These are phyloP conservation scores for Botryotinia convoluta DNA, from an alignment of 2,329 filamentous ascomycete species.

Conservation along the genomic window DNA sequence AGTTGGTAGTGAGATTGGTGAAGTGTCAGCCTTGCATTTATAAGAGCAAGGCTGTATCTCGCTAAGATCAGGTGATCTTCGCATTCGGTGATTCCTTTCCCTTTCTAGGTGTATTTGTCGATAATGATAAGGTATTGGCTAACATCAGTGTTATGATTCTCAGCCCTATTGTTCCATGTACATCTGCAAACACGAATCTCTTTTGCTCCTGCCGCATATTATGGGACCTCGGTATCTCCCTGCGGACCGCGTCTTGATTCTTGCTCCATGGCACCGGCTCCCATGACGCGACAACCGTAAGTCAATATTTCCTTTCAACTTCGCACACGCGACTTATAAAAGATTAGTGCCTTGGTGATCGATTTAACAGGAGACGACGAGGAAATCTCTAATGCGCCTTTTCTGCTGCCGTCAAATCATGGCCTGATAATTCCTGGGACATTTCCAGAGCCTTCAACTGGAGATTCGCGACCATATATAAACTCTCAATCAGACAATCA, in stretches of 20 bases:
- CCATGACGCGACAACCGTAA: constrained; percentile 7
- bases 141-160: background rate
- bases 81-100: background rate
- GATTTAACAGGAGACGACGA: constrained; percentile 14
- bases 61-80: background rate
- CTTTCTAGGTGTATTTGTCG: background rate
- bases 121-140: constrained; percentile 9
- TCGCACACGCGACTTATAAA: constrained; percentile 6
- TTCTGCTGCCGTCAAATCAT: constrained; percentile 3
- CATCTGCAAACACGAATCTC: background rate
- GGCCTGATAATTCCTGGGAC: constrained; percentile 11
- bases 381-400: background rate
- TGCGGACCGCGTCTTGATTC: background rate
- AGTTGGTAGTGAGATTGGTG: background rate
- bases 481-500: background rate
- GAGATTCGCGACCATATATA: background rate
- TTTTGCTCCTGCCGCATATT: background rate
- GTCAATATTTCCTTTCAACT: constrained; percentile 3
- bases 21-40: background rate
- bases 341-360: constrained; percentile 7
- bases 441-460: background rate
- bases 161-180: background rate
- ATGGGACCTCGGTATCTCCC: background rate
- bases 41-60: background rate
- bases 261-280: constrained; percentile 9